These are phyloP conservation scores for Tagetes erecta DNA, from an alignment of 129 eudicot genomes.

Conservation along the genomic window DNA sequence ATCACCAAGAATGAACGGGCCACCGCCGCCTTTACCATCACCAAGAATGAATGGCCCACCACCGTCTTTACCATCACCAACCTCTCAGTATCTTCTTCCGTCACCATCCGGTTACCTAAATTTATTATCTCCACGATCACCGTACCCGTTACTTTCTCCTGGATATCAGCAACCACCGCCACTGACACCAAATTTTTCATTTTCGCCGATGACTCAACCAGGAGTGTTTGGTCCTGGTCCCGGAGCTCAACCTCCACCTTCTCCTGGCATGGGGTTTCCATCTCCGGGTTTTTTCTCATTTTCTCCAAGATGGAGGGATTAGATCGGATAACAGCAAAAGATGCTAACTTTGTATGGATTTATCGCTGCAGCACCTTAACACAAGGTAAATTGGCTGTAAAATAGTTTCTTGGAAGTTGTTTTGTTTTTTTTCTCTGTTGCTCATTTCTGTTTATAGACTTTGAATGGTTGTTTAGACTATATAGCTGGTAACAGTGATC, in stretches of 20 bases:
- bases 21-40: slow-evolving; percentile 66
- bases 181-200: slow-evolving; percentile 77
- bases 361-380: slow-evolving; percentile 33
- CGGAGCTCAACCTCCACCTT: slow-evolving; percentile 77
- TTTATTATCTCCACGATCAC: slow-evolving; percentile 76
- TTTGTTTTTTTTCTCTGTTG: slow-evolving; percentile 14
- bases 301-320: slow-evolving; percentile 89
- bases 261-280: slow-evolving; percentile 89
- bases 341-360: slow-evolving; percentile 37
- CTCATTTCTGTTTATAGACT: slow-evolving; percentile 42
- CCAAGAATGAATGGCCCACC: slow-evolving; percentile 63
- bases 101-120: slow-evolving; percentile 80
- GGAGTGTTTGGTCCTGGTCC: slow-evolving; percentile 90
- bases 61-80: slow-evolving; percentile 72
- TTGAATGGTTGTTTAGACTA: slow-evolving; percentile 39
- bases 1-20: slow-evolving; percentile 62
- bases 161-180: slow-evolving; percentile 84
- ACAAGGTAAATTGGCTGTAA: slow-evolving; percentile 37
- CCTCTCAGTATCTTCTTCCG: slow-evolving; percentile 72
- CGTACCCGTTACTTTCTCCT: slow-evolving; percentile 92
- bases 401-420: slow-evolving; percentile 37
- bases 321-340: slow-evolving; percentile 26
- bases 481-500: slow-evolving; percentile 37
- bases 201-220: slow-evolving; percentile 63
- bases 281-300: slow-evolving; percentile 82